These are phyloP conservation scores for Truncatella angustata DNA, from an alignment of 2,329 filamentous ascomycete species.

Conservation along the genomic window DNA sequence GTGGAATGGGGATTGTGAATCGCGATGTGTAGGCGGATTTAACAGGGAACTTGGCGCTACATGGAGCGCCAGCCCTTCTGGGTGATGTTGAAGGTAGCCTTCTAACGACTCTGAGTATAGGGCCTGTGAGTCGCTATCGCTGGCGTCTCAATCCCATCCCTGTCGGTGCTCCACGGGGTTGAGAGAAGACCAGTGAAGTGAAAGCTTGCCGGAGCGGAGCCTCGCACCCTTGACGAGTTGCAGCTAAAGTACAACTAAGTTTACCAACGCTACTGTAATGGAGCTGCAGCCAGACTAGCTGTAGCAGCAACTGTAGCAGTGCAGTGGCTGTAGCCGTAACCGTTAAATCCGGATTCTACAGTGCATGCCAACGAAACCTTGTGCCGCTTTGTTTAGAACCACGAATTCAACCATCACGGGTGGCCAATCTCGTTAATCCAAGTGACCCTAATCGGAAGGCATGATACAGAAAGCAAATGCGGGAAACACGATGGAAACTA, in stretches of 20 bases:
- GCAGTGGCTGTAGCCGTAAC: not conserved
- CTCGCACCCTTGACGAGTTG: not conserved
- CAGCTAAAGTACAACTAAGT: not conserved
- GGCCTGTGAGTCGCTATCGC: not conserved
- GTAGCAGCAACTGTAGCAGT: not conserved
- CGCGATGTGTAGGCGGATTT: not conserved
- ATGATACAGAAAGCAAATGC: not conserved
- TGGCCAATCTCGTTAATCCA: too few species aligned
- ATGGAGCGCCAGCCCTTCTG: not conserved
- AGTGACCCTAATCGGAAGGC: too few species aligned
- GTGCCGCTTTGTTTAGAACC: too few species aligned
- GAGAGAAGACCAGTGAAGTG: not conserved
- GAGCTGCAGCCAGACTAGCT: not conserved
- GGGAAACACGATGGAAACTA: not conserved
- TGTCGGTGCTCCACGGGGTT: not conserved
- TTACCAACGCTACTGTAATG: too few species aligned
- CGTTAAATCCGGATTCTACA: too few species aligned
- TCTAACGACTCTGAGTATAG: not conserved
- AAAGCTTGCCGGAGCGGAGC: not conserved
- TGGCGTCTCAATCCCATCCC: not conserved
- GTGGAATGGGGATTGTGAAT: not conserved
- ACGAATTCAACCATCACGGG: too few species aligned
- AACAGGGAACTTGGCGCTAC: constrained; percentile 1
- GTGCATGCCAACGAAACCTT: too few species aligned
- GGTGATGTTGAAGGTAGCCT: not conserved